A percentile compares a stretch with the other conserved stretches of the same genome.
These are phyloP conservation scores for Boletus patriciae DNA, from an alignment of 768 basidiomycete species.

Conservation along the genomic window DNA sequence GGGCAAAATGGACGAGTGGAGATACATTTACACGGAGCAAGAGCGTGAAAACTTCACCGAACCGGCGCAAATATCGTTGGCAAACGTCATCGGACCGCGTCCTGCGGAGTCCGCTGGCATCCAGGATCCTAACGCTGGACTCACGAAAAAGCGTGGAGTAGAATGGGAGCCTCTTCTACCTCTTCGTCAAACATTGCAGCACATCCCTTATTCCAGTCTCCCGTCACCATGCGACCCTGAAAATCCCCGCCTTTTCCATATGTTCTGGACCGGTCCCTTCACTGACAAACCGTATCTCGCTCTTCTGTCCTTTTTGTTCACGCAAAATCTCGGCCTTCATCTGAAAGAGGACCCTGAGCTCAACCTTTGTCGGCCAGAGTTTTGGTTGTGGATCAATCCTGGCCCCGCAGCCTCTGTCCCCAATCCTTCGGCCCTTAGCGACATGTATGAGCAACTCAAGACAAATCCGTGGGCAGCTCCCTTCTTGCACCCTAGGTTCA, in stretches of 20 bases:
- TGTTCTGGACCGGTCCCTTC: conserved; percentile 99
- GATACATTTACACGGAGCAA: conserved; percentile 82
- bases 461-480: conserved; percentile 93
- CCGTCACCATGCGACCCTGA: conserved; percentile 75
- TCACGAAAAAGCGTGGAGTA: conserved; percentile 56
- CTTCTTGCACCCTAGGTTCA: conserved; percentile 90
- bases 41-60: conserved; percentile 41
- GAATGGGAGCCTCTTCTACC: conserved; percentile 57
- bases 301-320: conserved; percentile 90
- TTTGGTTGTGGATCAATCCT: conserved; percentile 99
- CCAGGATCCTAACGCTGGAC: conserved; percentile 52
- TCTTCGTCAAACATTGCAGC: conserved; percentile 51
- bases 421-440: conserved; percentile 72
- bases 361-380: conserved; percentile 76
- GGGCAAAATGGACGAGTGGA: conserved; percentile 79
- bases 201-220: conserved; percentile 58
- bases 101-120: conserved; percentile 30
- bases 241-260: conserved; percentile 89
- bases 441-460: conserved; percentile 83
- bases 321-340: conserved; percentile 89
- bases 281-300: conserved; percentile 99
- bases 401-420: conserved; percentile 92
- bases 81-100: conserved; percentile 34
- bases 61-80: conserved; percentile 32
- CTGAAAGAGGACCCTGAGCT: conserved; percentile 45